phyloP scores from a whole-genome alignment of 768 basidiomycete species.

The Kockovaella imperatae region DNA sequence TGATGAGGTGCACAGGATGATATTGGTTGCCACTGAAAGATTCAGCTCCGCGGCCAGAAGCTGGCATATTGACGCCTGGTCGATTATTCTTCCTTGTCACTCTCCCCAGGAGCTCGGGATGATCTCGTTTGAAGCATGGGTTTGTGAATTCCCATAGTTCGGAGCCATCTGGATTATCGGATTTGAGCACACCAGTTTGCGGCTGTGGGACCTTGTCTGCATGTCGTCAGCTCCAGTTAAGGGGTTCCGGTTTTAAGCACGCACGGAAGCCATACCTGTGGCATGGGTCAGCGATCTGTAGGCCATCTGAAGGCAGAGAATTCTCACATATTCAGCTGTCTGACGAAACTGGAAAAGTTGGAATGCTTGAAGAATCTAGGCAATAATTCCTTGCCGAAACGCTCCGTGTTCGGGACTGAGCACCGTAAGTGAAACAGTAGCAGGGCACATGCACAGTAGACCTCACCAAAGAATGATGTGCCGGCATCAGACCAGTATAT shows the following conservation, averaged over 20 bases:
- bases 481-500: slow-evolving; percentile 89
- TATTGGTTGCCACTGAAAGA: neutral
- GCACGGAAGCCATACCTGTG: slow-evolving; percentile 57
- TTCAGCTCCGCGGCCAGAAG: neutral
- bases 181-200: slow-evolving; percentile 83
- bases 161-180: slow-evolving; percentile 52
- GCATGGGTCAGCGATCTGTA: neutral
- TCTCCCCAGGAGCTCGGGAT: slow-evolving; percentile 75
- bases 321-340: slow-evolving; percentile 42
- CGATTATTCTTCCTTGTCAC: slow-evolving; percentile 75
- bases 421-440: slow-evolving; percentile 7
- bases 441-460: neutral
- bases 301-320: neutral
- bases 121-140: slow-evolving; percentile 76
- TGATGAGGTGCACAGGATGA: slow-evolving; percentile 22
- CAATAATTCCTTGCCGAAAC: slow-evolving; percentile 67
- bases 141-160: slow-evolving; percentile 71
- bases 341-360: slow-evolving; percentile 46
- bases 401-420: slow-evolving; percentile 87
- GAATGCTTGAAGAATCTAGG: slow-evolving; percentile 47
- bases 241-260: slow-evolving; percentile 35
- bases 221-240: neutral
- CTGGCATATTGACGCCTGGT: slow-evolving; percentile 13
- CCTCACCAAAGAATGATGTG: slow-evolving; percentile 80
- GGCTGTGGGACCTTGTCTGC: slow-evolving; percentile 65